Conservation (phyloP, 805 yeast species). For the Hanseniaspora occidentalis region DNA sequence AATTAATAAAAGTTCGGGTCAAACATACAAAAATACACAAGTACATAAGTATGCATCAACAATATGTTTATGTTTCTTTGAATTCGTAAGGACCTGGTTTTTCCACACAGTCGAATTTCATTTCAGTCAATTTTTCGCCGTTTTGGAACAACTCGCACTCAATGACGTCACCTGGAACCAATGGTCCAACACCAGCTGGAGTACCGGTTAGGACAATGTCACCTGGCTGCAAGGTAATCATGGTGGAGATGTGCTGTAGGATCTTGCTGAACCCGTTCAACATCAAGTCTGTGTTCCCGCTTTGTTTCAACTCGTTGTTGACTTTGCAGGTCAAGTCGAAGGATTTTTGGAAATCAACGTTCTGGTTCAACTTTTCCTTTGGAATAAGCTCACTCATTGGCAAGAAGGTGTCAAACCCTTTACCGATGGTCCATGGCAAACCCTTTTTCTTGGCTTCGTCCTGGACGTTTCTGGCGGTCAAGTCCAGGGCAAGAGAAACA, state of each 20-base stretch:
- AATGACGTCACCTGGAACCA: constrained; percentile 67
- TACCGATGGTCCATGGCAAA: constrained; percentile 92
- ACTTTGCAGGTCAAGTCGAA: constrained; percentile 29
- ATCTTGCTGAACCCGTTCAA: constrained; percentile 76
- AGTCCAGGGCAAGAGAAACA: constrained; percentile 79
- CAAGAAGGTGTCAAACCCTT: constrained; percentile 92
- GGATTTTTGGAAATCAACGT: constrained; percentile 34
- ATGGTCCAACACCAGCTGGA: constrained; percentile 91
- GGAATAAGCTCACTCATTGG: constrained; percentile 74
- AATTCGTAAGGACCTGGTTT: constrained; percentile 52
- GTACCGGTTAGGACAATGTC: constrained; percentile 92
- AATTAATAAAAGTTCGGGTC: too few species aligned
- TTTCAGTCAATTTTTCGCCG: constrained; percentile 42
- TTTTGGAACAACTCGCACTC: constrained; percentile 48
- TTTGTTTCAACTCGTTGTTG: constrained; percentile 60
- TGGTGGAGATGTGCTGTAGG: constrained; percentile 66
- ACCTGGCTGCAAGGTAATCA: constrained; percentile 85
- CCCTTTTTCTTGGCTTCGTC: constrained; percentile 90
- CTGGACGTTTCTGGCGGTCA: constrained; percentile 94
- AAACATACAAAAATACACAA: neutral
- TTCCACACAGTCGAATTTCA: constrained; percentile 26
- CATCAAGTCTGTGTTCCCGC: constrained; percentile 73
- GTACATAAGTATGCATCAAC: neutral
- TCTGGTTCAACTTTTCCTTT: constrained; percentile 48
- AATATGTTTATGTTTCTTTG: constrained; percentile 25